phyloP scores from a whole-genome alignment of 2,329 filamentous ascomycete genomes.

The Ophiostoma ips region DNA sequence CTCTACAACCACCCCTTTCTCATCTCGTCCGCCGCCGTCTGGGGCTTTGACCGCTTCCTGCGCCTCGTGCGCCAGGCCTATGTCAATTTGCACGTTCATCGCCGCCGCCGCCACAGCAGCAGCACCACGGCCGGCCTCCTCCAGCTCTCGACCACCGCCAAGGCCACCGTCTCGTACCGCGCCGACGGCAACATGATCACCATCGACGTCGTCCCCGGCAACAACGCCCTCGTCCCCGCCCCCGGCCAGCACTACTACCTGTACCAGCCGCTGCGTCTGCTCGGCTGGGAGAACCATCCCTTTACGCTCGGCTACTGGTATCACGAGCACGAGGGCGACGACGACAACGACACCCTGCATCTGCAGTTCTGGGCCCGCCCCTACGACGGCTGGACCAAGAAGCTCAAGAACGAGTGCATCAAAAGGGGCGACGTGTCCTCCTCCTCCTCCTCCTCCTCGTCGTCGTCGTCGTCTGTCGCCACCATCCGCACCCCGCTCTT shows the following conservation, averaged over 20 bases:
- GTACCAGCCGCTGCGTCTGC: conserved; percentile 25
- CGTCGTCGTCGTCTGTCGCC: too few species aligned
- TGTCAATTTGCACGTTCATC: conserved; percentile 22
- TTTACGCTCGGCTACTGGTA: conserved; percentile 28
- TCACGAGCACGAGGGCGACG: neutral
- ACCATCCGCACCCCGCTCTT: conserved; percentile 7
- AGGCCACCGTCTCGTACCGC: conserved; percentile 8
- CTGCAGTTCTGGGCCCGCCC: conserved; percentile 13
- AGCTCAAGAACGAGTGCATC: conserved; percentile 9
- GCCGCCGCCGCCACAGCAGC: too few species aligned
- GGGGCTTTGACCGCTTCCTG: conserved; percentile 13
- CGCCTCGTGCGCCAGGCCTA: conserved; percentile 28
- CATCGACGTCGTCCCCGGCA: conserved; percentile 9
- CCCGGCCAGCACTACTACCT: conserved; percentile 34
- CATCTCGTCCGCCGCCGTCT: conserved; percentile 10
- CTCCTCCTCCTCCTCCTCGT: too few species aligned
- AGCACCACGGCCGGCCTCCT: too few species aligned
- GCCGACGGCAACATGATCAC: conserved; percentile 9
- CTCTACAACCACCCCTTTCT: conserved; percentile 13
- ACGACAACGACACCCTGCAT: too few species aligned
- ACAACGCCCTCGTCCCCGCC: conserved; percentile 13
- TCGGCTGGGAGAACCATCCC: conserved; percentile 36
- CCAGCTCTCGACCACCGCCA: conserved; percentile 1
- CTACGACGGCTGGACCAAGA: conserved; percentile 14
- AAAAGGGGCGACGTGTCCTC: conserved; percentile 3